phyloP scores from a whole-genome alignment of 2,329 filamentous ascomycete species.

The Epichloe hybrida region DNA sequence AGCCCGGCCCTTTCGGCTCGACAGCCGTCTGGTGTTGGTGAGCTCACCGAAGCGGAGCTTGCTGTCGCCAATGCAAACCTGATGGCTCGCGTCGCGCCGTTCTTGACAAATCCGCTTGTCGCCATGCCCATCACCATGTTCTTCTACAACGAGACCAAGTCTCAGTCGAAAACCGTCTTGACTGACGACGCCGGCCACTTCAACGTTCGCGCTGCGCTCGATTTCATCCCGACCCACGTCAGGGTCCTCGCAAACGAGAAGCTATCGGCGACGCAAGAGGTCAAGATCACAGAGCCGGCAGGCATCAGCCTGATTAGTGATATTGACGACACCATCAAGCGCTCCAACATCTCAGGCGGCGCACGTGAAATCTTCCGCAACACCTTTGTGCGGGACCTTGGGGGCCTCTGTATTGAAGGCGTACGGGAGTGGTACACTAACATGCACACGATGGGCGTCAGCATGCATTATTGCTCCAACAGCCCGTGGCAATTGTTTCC shows the following conservation, averaged over 20 bases:
- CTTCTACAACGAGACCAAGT: constrained; percentile 79
- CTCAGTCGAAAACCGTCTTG: constrained; percentile 68
- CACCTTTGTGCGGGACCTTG: constrained; percentile 78
- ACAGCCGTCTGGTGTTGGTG: constrained; percentile 25
- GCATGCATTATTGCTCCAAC: constrained; percentile 96
- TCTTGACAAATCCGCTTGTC: constrained; percentile 71
- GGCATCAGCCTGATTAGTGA: constrained; percentile 93
- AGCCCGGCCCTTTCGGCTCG: constrained; percentile 30
- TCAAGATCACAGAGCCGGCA: constrained; percentile 60
- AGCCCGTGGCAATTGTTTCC: constrained; percentile 97
- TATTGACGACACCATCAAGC: constrained; percentile 95
- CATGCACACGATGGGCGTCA: constrained; percentile 67
- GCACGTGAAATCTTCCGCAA: constrained; percentile 93
- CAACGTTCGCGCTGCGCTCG: constrained; percentile 60
- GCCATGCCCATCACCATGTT: constrained; percentile 76
- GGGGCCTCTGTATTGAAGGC: constrained; percentile 70
- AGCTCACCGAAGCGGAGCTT: constrained; percentile 66
- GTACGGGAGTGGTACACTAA: constrained; percentile 80
- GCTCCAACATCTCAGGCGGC: constrained; percentile 77
- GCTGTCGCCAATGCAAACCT: constrained; percentile 71
- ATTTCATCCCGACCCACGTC: constrained; percentile 84
- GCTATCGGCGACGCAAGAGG: constrained; percentile 65
- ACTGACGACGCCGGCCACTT: constrained; percentile 92
- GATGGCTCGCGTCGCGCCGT: constrained; percentile 76
- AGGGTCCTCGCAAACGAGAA: constrained; percentile 76